Base-by-base conservation (phyloP, 2,329 filamentous ascomycete genomes). In the Sclerotinia trifoliorum region DNA sequence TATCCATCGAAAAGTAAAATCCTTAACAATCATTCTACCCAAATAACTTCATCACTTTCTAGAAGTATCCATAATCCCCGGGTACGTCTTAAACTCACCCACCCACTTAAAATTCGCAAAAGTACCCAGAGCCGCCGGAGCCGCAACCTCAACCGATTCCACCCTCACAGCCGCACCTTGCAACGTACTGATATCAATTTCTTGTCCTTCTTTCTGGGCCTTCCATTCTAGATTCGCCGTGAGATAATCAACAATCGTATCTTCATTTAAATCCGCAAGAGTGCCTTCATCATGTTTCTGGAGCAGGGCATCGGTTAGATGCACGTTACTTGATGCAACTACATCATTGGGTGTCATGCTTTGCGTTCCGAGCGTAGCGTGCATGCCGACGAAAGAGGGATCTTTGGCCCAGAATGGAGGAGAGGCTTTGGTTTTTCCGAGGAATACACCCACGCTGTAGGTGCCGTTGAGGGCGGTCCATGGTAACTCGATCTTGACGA, bases 301-400 rank as follows among this genome's bases (percentile, higher is more conserved):
- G 39, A 78, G 61, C 7, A 81, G 71, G 26, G 75, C 76, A 1
- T 76, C 73, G 0, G 79, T 80, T 4, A 81, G 70, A 8, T 74
- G 77, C 17, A 81, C 77, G 39, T 75, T 78, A 26, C 78, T 78
- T 6, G 79, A 78, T 24, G 80, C 35, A 74, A 32, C 73, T 46
- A 32, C 75, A 64, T 17, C 73, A n/a, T 54, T 56, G 58, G 58
- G 39, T 7, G 60, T 7, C 32, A 54, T 51, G 6, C n/a, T 15
- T 21, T 54, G 8, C 24, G n/a, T 51, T 3, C 49, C 61, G 21
- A 68, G 54, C 26, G 67, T 66, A 29, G 61, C 54, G 21, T 65
- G 61, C 62, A 68, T 65, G 3, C 67, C 67, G 8, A 68, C 62
- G 54, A 56, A 68, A 17, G 44, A 35, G 13, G 67, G 44, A 21